These are phyloP conservation scores for Lasiosphaeria ovina DNA, from an alignment of 495 filamentous ascomycete genomes.

Conservation along the genomic window DNA sequence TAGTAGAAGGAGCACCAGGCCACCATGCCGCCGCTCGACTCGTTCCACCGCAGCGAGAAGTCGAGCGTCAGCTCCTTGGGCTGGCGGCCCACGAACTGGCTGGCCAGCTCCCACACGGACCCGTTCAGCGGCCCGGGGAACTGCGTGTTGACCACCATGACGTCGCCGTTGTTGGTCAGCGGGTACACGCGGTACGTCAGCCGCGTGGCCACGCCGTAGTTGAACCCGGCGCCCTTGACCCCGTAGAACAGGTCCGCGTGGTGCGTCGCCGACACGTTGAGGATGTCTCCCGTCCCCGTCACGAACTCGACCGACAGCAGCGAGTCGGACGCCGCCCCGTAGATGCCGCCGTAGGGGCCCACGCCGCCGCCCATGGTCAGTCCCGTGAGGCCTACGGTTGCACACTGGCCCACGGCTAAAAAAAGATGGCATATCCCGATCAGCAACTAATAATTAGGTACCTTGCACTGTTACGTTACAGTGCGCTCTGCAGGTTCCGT, in stretches of 20 bases:
- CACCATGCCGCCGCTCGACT: not conserved
- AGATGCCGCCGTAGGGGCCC: slow-evolving; percentile 32
- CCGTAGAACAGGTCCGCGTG: slow-evolving; percentile 45
- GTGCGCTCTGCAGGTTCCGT: not conserved
- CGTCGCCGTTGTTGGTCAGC: not conserved
- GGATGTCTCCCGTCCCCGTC: slow-evolving; percentile 30
- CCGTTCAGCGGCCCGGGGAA: not conserved
- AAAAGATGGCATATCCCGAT: not conserved
- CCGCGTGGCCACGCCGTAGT: slow-evolving; percentile 45
- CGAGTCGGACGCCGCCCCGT: slow-evolving; percentile 38
- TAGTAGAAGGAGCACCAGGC: not conserved
- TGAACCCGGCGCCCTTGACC: slow-evolving; percentile 42
- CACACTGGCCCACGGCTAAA: slow-evolving; percentile 2
- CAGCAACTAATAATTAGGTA: not conserved
- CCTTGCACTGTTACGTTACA: not conserved
- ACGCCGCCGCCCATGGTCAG: slow-evolving; percentile 44
- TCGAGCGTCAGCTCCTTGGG: slow-evolving; percentile 3
- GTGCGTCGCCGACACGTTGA: slow-evolving; percentile 33
- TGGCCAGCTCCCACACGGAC: not conserved
- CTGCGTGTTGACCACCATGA: not conserved
- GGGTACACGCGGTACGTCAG: slow-evolving; percentile 12
- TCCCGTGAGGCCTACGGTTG: slow-evolving; percentile 38
- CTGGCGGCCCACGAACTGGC: not conserved
- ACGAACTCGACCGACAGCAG: slow-evolving; percentile 22
- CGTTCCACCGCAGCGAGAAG: not conserved